Percentiles rank a stretch among this genome's conserved stretches.
These are phyloP conservation scores for Aeschynomene evenia DNA, from an alignment of 306 rosid genomes.

Conservation along the genomic window DNA sequence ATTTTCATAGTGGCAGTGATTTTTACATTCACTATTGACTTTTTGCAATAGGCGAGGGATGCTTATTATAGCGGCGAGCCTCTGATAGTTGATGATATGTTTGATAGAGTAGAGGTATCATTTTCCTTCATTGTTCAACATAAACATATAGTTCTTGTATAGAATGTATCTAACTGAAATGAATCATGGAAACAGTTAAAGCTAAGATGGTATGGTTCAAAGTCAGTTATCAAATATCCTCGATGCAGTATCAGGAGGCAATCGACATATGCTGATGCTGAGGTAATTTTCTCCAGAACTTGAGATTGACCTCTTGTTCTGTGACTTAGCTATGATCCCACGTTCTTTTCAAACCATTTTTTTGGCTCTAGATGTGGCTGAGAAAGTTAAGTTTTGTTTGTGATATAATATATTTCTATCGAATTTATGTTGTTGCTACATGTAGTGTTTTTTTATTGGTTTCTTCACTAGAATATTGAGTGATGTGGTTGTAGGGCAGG, in stretches of 20 bases:
- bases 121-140: background rate
- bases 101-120: slow-evolving; percentile 81
- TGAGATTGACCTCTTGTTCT: background rate
- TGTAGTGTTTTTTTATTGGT: background rate
- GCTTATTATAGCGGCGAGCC: slow-evolving; percentile 82
- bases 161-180: background rate
- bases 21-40: background rate
- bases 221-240: slow-evolving; percentile 80
- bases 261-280: slow-evolving; percentile 81
- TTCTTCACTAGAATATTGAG: slow-evolving; percentile 59
- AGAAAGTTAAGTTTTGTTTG: background rate
- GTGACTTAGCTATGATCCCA: background rate
- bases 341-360: background rate
- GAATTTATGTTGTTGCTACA: slow-evolving; percentile 8
- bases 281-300: slow-evolving; percentile 57
- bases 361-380: background rate
- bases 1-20: background rate
- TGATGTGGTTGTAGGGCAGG: slow-evolving; percentile 99
- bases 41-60: slow-evolving; percentile 62
- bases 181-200: slow-evolving; percentile 52
- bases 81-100: slow-evolving; percentile 85
- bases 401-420: background rate
- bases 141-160: background rate
- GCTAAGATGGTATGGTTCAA: slow-evolving; percentile 78
- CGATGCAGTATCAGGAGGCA: slow-evolving; percentile 88